Percentiles rank a stretch among this genome's conserved stretches.
Evolutionary conservation across 805 yeast genomes (phyloP).

Genomic region (Blastobotrys parvus): DNA sequence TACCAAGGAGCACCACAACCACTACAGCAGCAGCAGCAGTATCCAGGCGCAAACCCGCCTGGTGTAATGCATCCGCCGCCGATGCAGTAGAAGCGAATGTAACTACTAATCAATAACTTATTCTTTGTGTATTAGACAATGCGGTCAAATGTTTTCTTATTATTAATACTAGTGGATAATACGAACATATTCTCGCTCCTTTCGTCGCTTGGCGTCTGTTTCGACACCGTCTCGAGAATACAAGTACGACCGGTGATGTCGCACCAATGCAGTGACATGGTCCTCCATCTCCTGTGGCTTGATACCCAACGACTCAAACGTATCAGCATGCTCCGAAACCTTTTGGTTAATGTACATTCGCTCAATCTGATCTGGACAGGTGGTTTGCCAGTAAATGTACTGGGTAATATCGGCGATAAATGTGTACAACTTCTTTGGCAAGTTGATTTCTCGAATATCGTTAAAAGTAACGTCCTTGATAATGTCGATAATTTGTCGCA

Average conservation of each 20-base stretch:
- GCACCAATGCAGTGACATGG: conserved; percentile 10
- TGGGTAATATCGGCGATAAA: conserved; percentile 31
- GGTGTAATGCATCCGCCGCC: no score
- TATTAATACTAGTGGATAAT: conserved; percentile 3
- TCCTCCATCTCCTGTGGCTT: conserved; percentile 15
- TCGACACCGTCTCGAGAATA: conserved; percentile 7
- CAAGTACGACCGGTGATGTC: conserved; percentile 13
- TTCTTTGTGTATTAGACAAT: no score
- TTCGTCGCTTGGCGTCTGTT: conserved; percentile 11
- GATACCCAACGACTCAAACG: conserved; percentile 66
- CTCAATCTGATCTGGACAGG: conserved; percentile 64
- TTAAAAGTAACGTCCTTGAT: conserved; percentile 51
- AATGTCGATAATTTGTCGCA: conserved; percentile 59
- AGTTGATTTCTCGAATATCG: conserved; percentile 31
- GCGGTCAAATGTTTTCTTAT: not conserved
- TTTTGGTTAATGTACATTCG: conserved; percentile 63
- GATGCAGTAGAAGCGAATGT: not conserved
- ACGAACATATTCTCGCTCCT: conserved; percentile 9
- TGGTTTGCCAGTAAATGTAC: conserved; percentile 38
- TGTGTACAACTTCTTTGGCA: conserved; percentile 35
- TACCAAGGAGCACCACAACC: not conserved
- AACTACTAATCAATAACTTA: not conserved
- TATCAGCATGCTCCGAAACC: conserved; percentile 50
- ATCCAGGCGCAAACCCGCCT: no score
- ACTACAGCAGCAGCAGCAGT: not conserved